Evolutionary conservation across 306 rosid species (phyloP), one percentile per base, ranked within the genome.

Genomic region (Castanea crenata): DNA sequence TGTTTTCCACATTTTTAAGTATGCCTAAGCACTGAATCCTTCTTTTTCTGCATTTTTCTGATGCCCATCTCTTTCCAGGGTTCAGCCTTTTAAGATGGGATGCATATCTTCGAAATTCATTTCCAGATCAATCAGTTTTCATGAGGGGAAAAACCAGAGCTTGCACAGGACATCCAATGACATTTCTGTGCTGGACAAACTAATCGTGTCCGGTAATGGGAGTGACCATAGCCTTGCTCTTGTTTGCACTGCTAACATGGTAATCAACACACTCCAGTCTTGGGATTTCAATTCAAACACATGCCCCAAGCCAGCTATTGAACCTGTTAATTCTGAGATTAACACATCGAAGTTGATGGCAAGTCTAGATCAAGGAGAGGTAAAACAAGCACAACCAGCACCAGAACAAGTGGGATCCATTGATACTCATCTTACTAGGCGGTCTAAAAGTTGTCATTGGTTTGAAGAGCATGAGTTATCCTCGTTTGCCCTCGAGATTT

Each of bases 41-140:
- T 61, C 16, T 11, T 3, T 59, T 59, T 59, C 27, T 27, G 5
- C 67, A 4, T 23, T 34, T 27, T 29, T 25, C 67, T 11, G 67
- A 27, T 29, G 35, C 41, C 5, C 41, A 31, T 6, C 27, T 5
- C 31, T 63, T 13, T 63, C 19, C 69, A 63, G 69, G 69, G 9
- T 15, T 63, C 51, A 23, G 74, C 78, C 58, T 11, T 72, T 63
- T 20, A 27, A 56, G 81, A 85, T 88, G 89, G 91, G 89, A 55
- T 88, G 91, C 79, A 76, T 88, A 64, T 88, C 91, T 65, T 88
- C 91, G 74, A 88, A 85, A 74, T 29, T 85, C 32, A 18, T 83
- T 29, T 69, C 85, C 51, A 83, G 88, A 81, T 81, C 91, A 81
- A 49, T 81, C 27, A 79, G 89, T 79, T 71, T 55, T 49, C 81